These are phyloP conservation scores for Plantago elongata DNA, from an alignment of 257 asterid genomes.

Conservation along the genomic window DNA sequence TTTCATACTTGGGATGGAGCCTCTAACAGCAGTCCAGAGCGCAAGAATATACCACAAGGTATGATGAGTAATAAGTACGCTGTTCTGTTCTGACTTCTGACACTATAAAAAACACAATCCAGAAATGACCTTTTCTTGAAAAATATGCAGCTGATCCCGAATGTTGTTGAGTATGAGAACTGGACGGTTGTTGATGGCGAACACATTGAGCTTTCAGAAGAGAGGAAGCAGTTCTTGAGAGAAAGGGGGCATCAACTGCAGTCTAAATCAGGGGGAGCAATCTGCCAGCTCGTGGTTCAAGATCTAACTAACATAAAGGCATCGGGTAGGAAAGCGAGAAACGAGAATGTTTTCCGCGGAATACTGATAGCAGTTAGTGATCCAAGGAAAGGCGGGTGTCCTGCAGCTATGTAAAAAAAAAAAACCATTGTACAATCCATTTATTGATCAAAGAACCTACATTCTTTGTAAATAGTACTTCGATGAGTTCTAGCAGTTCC, in stretches of 20 bases:
- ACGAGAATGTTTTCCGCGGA: slow-evolving; percentile 33
- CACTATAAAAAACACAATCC: background rate
- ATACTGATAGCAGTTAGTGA: slow-evolving; percentile 73
- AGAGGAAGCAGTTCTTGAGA: slow-evolving; percentile 48
- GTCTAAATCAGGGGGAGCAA: slow-evolving; percentile 64
- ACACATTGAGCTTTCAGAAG: slow-evolving; percentile 62
- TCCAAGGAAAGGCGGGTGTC: slow-evolving; percentile 86
- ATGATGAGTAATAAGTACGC: background rate
- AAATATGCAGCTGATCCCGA: slow-evolving; percentile 63
- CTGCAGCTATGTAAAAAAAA: slow-evolving; percentile 63
- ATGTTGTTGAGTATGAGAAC: slow-evolving; percentile 70
- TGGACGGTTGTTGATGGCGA: slow-evolving; percentile 78
- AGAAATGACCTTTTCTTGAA: background rate
- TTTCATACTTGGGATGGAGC: slow-evolving; percentile 72
- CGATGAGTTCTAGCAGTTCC: too few species aligned
- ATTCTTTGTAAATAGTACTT: too few species aligned
- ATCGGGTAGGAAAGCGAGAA: slow-evolving; percentile 28
- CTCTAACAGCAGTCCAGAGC: slow-evolving; percentile 62
- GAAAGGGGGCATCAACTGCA: slow-evolving; percentile 61
- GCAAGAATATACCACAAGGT: slow-evolving; percentile 89
- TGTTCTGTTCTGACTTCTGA: background rate
- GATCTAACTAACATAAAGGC: slow-evolving; percentile 20
- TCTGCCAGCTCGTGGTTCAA: slow-evolving; percentile 80
- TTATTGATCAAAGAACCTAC: too few species aligned
- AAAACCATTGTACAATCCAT: background rate